phyloP scores from a whole-genome alignment of 768 basidiomycete genomes.

The Pleurotus tuoliensis region DNA sequence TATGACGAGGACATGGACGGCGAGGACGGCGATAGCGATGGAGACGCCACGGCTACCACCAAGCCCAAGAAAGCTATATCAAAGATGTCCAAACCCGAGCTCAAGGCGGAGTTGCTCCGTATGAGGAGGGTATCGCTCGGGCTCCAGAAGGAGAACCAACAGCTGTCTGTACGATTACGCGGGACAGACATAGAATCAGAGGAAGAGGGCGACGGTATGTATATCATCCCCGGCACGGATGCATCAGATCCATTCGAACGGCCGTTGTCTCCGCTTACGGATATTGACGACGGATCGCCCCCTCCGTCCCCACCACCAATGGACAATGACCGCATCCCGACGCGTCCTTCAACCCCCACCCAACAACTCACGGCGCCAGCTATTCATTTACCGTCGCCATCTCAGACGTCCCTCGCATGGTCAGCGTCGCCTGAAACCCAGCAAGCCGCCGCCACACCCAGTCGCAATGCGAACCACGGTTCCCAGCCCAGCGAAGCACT shows the following conservation, averaged over 20 bases:
- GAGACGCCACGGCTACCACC: background rate
- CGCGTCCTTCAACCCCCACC: background rate
- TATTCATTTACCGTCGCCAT: background rate
- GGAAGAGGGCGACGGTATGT: background rate
- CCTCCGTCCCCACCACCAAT: background rate
- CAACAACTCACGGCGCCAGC: background rate
- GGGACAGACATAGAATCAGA: background rate
- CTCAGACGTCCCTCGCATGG: background rate
- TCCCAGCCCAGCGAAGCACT: constrained; percentile 13
- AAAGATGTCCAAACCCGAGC: constrained; percentile 36
- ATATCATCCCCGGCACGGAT: background rate
- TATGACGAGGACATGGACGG: background rate
- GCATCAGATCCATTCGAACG: background rate
- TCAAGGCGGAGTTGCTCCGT: background rate
- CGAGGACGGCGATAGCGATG: background rate
- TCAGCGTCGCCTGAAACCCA: background rate
- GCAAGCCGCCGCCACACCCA: background rate
- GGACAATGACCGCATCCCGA: background rate
- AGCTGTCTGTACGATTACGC: background rate
- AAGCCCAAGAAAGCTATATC: constrained; percentile 20
- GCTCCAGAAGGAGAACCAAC: background rate
- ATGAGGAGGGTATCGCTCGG: background rate
- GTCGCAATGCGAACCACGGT: background rate
- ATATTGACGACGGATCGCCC: background rate
- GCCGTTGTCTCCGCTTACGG: constrained; percentile 1